These are phyloP conservation scores for Saccharomycopsis sp. DNA, from an alignment of 805 yeast species.

Conservation along the genomic window DNA sequence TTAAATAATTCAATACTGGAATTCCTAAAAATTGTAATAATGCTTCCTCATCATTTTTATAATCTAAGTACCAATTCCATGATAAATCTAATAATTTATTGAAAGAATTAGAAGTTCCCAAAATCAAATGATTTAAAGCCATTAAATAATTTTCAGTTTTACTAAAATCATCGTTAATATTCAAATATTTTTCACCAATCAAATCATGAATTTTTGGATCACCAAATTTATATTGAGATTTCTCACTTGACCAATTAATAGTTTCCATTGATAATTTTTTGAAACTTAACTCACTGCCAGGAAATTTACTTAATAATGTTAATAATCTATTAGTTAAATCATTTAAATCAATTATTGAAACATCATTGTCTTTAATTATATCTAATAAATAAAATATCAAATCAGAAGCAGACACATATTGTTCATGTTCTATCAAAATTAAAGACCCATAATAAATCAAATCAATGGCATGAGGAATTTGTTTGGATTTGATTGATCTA, in stretches of 20 bases:
- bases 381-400: constrained; percentile 63
- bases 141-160: constrained; percentile 1
- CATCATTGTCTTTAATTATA: constrained; percentile 33
- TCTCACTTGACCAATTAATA: constrained; percentile 46
- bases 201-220: constrained; percentile 67
- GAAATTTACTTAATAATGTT: constrained; percentile 32
- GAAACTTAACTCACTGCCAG: constrained; percentile 49
- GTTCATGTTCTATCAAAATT: constrained; percentile 55
- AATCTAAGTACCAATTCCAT: constrained; percentile 36
- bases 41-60: constrained; percentile 20
- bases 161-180: constrained; percentile 6
- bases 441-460: constrained; percentile 62
- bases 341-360: background rate
- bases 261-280: constrained; percentile 57
- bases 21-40: constrained; percentile 1
- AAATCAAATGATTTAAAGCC: constrained; percentile 63
- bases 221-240: constrained; percentile 43
- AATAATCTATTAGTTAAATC: constrained; percentile 27
- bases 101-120: constrained; percentile 42
- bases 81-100: constrained; percentile 26
- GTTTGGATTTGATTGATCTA: constrained; percentile 61
- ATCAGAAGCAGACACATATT: constrained; percentile 77
- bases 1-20: constrained; percentile 17
- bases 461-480: constrained; percentile 63
- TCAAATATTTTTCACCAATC: constrained; percentile 57